phyloP scores from a whole-genome alignment of 2,329 filamentous ascomycete genomes.

The Ophiocordyceps unilateralis region DNA sequence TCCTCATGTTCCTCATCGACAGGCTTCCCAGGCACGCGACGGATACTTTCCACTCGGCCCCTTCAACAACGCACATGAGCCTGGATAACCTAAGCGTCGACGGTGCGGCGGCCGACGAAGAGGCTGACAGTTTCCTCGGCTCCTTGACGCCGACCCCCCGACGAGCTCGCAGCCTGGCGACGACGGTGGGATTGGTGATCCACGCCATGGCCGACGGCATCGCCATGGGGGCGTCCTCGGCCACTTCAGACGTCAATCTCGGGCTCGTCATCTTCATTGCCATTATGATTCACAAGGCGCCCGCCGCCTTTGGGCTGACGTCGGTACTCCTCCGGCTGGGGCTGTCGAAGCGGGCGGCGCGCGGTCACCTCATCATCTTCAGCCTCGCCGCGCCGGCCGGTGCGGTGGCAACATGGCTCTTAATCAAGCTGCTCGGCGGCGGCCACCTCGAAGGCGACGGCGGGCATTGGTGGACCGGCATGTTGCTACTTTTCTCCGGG shows the following conservation, averaged over 20 bases:
- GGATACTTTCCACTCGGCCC: slow-evolving; percentile 44
- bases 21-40: slow-evolving; percentile 59
- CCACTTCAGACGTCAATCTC: slow-evolving; percentile 53
- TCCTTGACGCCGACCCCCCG: slow-evolving; percentile 39
- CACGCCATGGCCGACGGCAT: slow-evolving; percentile 92
- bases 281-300: slow-evolving; percentile 95
- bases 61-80: slow-evolving; percentile 69
- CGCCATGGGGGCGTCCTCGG: slow-evolving; percentile 79
- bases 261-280: slow-evolving; percentile 88
- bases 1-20: slow-evolving; percentile 94
- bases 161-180: slow-evolving; percentile 51
- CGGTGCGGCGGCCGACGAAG: slow-evolving; percentile 31
- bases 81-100: slow-evolving; percentile 58
- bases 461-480: slow-evolving; percentile 77
- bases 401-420: slow-evolving; percentile 65
- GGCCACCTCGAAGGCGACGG: slow-evolving; percentile 37
- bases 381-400: slow-evolving; percentile 80
- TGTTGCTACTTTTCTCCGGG: slow-evolving; percentile 84
- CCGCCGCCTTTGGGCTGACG: slow-evolving; percentile 86
- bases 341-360: slow-evolving; percentile 66
- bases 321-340: slow-evolving; percentile 83
- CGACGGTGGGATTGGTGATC: slow-evolving; percentile 87
- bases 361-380: slow-evolving; percentile 77
- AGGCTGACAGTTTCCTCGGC: slow-evolving; percentile 40
- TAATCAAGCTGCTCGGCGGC: slow-evolving; percentile 58